phyloP scores from a whole-genome alignment of 2,329 filamentous ascomycete species.

The Talaromyces sp. region DNA sequence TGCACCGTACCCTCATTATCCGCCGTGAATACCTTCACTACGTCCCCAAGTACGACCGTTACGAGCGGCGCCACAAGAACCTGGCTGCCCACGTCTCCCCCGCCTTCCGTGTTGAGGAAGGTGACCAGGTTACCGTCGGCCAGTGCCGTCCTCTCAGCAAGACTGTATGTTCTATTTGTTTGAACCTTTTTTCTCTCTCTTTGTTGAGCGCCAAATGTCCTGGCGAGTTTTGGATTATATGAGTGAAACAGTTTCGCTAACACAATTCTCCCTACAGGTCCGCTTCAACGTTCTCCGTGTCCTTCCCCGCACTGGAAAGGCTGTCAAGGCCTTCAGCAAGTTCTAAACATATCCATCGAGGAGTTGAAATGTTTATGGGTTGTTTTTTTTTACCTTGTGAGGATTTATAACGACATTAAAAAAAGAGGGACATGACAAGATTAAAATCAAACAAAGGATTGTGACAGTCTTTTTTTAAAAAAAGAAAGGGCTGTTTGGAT shows the following conservation, averaged over 20 bases:
- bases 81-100: constrained; percentile 97
- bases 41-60: constrained; percentile 99
- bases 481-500: not conserved
- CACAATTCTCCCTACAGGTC: constrained; percentile 53
- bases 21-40: constrained; percentile 99
- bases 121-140: constrained; percentile 98
- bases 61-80: constrained; percentile 99
- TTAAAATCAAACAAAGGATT: not conserved
- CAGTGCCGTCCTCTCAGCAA: constrained; percentile 99
- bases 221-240: not conserved
- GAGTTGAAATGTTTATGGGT: constrained; percentile 5
- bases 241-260: not conserved
- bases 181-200: not conserved
- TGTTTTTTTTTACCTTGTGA: constrained; percentile 5
- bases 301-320: constrained; percentile 93
- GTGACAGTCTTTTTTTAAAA: not conserved
- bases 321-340: constrained; percentile 97
- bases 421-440: not conserved
- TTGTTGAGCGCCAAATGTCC: not conserved
- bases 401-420: constrained; percentile 1
- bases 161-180: constrained; percentile 66
- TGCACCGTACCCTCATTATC: constrained; percentile 99
- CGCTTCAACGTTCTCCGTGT: constrained; percentile 99
- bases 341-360: constrained; percentile 62
- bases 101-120: constrained; percentile 99